phyloP scores from a whole-genome alignment of 148 eudicot genomes.

The Spergularia bocconei region DNA sequence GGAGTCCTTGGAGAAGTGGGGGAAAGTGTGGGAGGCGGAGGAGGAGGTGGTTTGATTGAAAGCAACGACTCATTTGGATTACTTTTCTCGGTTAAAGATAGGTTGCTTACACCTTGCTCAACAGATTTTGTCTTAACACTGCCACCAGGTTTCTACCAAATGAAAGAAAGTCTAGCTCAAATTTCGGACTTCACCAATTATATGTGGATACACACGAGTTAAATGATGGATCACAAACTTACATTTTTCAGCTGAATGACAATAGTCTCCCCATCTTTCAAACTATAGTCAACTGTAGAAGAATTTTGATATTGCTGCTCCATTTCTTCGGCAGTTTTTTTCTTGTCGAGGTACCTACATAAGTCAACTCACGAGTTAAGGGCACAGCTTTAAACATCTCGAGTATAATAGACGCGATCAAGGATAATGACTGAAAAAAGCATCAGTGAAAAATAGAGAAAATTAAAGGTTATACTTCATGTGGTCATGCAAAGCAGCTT shows the following conservation, averaged over 20 bases:
- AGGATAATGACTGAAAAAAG: background rate
- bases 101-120: conserved; percentile 63
- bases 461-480: conserved; percentile 61
- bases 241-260: conserved; percentile 82
- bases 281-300: conserved; percentile 86
- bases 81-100: conserved; percentile 47
- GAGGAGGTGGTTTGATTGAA: conserved; percentile 77
- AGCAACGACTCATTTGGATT: conserved; percentile 47
- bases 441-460: background rate
- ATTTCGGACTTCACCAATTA: background rate
- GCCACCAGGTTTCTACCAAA: conserved; percentile 58
- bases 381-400: background rate
- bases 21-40: conserved; percentile 68
- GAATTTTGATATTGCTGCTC: conserved; percentile 82
- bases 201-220: background rate
- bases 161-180: background rate
- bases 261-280: conserved; percentile 92
- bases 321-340: conserved; percentile 99
- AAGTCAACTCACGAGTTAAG: background rate
- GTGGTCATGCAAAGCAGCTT: conserved; percentile 99
- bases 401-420: background rate
- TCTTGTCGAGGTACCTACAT: conserved; percentile 80
- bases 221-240: conserved; percentile 11
- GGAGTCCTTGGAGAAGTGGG: conserved; percentile 51
- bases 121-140: conserved; percentile 49